Percentiles rank a stretch among this genome's conserved stretches.
Evolutionary conservation across 1,139 yeast species (phyloP).

Genomic region (Zygosaccharomyces sapae): DNA sequence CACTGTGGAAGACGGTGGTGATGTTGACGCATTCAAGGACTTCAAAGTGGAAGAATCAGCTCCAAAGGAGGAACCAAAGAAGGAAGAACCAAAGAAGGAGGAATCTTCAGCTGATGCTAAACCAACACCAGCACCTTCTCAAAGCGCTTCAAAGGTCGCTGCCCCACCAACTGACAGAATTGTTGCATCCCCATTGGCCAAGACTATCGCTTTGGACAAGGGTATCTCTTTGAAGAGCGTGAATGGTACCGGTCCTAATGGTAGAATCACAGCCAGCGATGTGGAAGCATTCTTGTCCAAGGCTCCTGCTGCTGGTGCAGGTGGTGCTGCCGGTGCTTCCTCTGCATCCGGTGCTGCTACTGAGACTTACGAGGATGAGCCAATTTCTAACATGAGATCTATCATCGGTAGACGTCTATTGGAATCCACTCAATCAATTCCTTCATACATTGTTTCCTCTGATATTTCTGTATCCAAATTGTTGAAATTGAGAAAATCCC

Average conservation of each 20-base stretch:
- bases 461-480: slow-evolving; percentile 82
- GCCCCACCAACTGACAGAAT: slow-evolving; percentile 57
- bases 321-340: slow-evolving; percentile 42
- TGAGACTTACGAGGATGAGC: slow-evolving; percentile 67
- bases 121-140: slow-evolving; percentile 12
- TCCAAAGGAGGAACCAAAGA: slow-evolving; percentile 38
- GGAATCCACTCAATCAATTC: slow-evolving; percentile 80
- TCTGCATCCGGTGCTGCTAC: slow-evolving; percentile 53
- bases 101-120: slow-evolving; percentile 22
- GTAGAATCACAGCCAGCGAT: slow-evolving; percentile 89
- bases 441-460: slow-evolving; percentile 89
- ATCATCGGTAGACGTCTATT: slow-evolving; percentile 86
- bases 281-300: slow-evolving; percentile 61
- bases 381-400: slow-evolving; percentile 88
- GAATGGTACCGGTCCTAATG: slow-evolving; percentile 91
- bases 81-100: slow-evolving; percentile 33
- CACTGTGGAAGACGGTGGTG: slow-evolving; percentile 80
- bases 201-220: slow-evolving; percentile 86
- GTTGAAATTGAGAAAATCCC: slow-evolving; percentile 84
- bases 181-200: slow-evolving; percentile 93
- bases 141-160: slow-evolving; percentile 6
- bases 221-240: slow-evolving; percentile 82
- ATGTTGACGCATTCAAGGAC: slow-evolving; percentile 80
- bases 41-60: slow-evolving; percentile 85
- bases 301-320: slow-evolving; percentile 41